A percentile compares a stretch with the other conserved stretches of the same genome.
Evolutionary conservation across 2,329 filamentous ascomycete genomes (phyloP).

Genomic region (Fusarium sororula): DNA sequence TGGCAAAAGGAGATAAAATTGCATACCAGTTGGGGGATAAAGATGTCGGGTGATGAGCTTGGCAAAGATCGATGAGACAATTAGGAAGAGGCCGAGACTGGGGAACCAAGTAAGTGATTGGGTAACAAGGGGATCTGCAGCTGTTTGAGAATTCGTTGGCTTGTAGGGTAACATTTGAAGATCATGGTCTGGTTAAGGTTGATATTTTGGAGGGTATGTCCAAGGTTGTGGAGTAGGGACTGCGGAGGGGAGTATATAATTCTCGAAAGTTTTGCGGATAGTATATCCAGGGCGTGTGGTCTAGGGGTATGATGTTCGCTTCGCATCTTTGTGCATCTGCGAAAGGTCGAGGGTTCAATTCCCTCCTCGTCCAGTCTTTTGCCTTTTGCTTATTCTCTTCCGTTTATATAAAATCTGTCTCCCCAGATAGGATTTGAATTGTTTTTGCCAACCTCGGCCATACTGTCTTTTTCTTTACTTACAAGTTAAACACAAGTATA

Average conservation of each 20-base stretch:
- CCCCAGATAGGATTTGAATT: too few species aligned
- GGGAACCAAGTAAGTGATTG: not conserved
- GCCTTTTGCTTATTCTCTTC: not conserved
- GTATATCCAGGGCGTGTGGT: conserved; percentile 3
- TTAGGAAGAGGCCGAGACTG: not conserved
- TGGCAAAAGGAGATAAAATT: not conserved
- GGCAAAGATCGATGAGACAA: not conserved
- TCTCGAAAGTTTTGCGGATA: rapidly evolving
- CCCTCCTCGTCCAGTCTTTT: conserved; percentile 9
- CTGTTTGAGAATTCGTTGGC: not conserved
- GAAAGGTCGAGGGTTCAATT: conserved; percentile 29
- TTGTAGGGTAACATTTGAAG: not conserved
- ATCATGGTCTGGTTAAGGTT: not conserved
- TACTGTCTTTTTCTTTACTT: too few species aligned
- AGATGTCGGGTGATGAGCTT: not conserved
- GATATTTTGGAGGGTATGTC: not conserved
- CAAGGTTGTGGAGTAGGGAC: rapidly evolving
- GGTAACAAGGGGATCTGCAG: not conserved
- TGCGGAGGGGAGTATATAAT: rapidly evolving
- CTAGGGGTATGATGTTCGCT: conserved; percentile 28
- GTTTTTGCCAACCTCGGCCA: too few species aligned
- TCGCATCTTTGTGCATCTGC: conserved; percentile 10
- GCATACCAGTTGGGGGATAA: not conserved
- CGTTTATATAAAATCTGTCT: too few species aligned
- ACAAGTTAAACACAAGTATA: rapidly evolving